Conservation (phyloP, 306 rosid genomes). For the Prunus davidiana region DNA sequence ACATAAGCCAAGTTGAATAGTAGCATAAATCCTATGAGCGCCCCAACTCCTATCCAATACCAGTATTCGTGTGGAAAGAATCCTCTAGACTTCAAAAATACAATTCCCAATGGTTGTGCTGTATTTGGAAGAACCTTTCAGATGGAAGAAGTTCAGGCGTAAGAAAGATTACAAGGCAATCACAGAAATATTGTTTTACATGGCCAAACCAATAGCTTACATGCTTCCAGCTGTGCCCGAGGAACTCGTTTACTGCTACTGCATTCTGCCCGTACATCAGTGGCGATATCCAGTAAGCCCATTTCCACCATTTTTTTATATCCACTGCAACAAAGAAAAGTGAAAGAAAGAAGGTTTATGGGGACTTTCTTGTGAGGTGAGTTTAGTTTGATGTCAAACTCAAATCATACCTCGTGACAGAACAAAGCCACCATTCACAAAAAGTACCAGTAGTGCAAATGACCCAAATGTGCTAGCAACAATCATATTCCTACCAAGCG, state of each 20-base stretch:
- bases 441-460: conserved; percentile 42
- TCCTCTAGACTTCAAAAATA: no score
- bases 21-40: conserved; percentile 44
- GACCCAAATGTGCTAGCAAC: conserved; percentile 56
- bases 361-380: background rate
- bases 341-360: background rate
- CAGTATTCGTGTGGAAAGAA: conserved; percentile 21
- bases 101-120: no score
- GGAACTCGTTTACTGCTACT: conserved; percentile 58
- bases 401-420: conserved; percentile 58
- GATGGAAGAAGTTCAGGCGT: no score
- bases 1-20: conserved; percentile 44
- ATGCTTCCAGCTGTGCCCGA: conserved; percentile 56
- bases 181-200: background rate
- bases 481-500: conserved; percentile 45
- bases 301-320: conserved; percentile 61
- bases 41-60: conserved; percentile 72
- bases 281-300: conserved; percentile 80
- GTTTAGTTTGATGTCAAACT: background rate
- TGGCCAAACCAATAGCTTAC: conserved; percentile 24
- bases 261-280: conserved; percentile 68
- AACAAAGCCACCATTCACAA: conserved; percentile 52
- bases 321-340: conserved; percentile 30
- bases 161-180: no score
- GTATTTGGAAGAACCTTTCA: no score